These are phyloP conservation scores for Cinnamomum micranthum DNA, from an alignment of 164 flowering plant species.

Conservation along the genomic window DNA sequence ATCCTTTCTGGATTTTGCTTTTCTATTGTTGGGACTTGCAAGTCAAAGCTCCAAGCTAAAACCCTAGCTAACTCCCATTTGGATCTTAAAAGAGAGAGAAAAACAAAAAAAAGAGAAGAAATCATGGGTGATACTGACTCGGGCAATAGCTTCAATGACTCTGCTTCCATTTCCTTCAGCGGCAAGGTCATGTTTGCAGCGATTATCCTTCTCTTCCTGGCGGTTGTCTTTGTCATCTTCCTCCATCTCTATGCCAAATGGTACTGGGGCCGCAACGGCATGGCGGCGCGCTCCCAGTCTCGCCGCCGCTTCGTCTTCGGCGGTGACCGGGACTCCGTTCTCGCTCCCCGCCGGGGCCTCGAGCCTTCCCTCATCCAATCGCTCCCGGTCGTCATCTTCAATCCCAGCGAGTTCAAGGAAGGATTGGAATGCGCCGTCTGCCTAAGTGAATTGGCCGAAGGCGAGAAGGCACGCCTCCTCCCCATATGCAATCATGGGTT, in stretches of 20 bases:
- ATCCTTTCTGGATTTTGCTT: not conserved
- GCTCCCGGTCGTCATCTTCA: conserved; percentile 31
- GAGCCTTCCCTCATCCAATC: conserved; percentile 2
- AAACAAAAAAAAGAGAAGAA: not conserved
- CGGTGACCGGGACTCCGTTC: conserved; percentile 29
- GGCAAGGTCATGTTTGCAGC: conserved; percentile 61
- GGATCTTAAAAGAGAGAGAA: not conserved
- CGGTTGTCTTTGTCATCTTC: conserved; percentile 51
- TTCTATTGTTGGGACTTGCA: not conserved
- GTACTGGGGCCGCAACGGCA: conserved; percentile 46
- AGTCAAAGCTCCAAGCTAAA: not conserved
- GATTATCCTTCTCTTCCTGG: conserved; percentile 49
- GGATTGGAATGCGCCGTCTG: conserved; percentile 63
- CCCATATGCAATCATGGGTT: conserved; percentile 62
- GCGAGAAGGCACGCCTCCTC: conserved; percentile 50
- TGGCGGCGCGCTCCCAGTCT: not conserved
- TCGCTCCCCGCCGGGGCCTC: conserved; percentile 5
- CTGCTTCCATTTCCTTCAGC: conserved; percentile 20
- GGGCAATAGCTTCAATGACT: not conserved
- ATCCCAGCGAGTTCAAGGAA: conserved; percentile 23
- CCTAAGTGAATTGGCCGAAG: conserved; percentile 40
- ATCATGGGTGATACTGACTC: not conserved
- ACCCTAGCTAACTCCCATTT: not conserved
- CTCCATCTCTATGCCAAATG: conserved; percentile 76
- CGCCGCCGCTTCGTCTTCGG: conserved; percentile 54